Percentiles rank a stretch among this genome's conserved stretches.
Evolutionary conservation across 768 basidiomycete genomes (phyloP).

Genomic region (Termitomyces sp.): DNA sequence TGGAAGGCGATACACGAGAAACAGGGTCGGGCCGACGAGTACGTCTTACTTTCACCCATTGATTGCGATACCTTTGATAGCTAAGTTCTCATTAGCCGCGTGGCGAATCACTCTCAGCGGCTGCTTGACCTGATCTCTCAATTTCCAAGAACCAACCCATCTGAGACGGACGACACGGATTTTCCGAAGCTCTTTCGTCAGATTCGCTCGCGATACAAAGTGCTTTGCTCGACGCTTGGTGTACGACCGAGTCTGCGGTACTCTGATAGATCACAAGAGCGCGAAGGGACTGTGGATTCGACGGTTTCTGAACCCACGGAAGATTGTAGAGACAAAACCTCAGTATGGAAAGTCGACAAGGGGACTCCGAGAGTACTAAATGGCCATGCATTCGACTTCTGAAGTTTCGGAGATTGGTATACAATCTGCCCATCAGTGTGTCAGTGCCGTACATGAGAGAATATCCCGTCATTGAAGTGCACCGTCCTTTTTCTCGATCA

Average conservation of each 20-base stretch:
- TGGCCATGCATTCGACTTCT: constrained; percentile 12
- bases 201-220: constrained; percentile 84
- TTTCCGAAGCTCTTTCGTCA: constrained; percentile 73
- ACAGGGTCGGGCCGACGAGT: constrained; percentile 44
- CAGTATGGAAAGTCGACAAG: constrained; percentile 10
- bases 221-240: constrained; percentile 78
- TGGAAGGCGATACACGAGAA: constrained; percentile 54
- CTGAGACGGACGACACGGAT: constrained; percentile 49
- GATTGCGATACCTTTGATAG: neutral
- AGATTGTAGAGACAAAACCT: neutral
- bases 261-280: constrained; percentile 21
- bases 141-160: constrained; percentile 79
- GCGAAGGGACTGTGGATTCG: constrained; percentile 10
- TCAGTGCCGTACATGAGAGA: neutral
- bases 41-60: constrained; percentile 16
- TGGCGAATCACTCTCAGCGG: constrained; percentile 55
- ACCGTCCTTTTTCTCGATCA: neutral
- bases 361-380: neutral
- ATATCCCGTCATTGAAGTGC: neutral
- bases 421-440: neutral
- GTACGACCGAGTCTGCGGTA: constrained; percentile 42
- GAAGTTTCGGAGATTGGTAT: neutral
- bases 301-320: constrained; percentile 5
- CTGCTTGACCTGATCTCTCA: constrained; percentile 66
- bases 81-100: constrained; percentile 35